A percentile compares a stretch with the other conserved stretches of the same genome.
These are phyloP conservation scores for Pythium myriotylum DNA, from an alignment of 352 stramenopile genomes.

Conservation along the genomic window DNA sequence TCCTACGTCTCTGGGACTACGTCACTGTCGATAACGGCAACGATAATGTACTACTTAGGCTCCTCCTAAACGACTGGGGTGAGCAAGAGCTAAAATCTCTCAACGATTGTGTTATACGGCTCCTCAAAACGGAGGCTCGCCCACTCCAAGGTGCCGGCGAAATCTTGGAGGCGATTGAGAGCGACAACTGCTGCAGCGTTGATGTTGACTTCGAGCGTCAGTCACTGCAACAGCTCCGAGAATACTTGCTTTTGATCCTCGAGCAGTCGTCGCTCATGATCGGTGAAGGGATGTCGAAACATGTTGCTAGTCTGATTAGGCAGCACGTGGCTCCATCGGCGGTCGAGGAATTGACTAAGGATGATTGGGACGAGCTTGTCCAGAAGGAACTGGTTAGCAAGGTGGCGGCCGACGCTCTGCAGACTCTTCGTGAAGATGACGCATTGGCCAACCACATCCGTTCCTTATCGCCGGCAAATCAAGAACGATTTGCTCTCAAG, in stretches of 20 bases:
- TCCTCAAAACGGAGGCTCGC: constrained; percentile 26
- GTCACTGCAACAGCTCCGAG: constrained; percentile 7
- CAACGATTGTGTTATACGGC: not conserved
- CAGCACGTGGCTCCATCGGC: constrained; percentile 1
- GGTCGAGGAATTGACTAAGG: not conserved
- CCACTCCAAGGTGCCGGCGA: constrained; percentile 25
- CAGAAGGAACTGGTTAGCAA: constrained; percentile 16
- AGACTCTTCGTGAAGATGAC: constrained; percentile 23
- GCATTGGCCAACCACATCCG: constrained; percentile 27
- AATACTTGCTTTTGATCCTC: constrained; percentile 24
- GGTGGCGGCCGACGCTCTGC: constrained; percentile 6
- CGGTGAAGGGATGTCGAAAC: not conserved
- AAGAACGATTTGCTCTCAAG: constrained; percentile 17
- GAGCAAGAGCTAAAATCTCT: constrained; percentile 25
- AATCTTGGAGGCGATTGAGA: constrained; percentile 15
- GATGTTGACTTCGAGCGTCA: constrained; percentile 5
- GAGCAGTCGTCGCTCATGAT: constrained; percentile 1
- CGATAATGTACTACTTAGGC: not conserved
- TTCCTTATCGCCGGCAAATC: constrained; percentile 16
- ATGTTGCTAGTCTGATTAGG: constrained; percentile 18
- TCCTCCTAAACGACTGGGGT: constrained; percentile 33
- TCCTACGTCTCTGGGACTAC: not conserved
- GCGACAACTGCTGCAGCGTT: not conserved
- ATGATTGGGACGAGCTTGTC: constrained; percentile 25
- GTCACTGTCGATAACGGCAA: not conserved